These are phyloP conservation scores for Acacia concinna DNA, from an alignment of 331 rosid species.

Conservation along the genomic window DNA sequence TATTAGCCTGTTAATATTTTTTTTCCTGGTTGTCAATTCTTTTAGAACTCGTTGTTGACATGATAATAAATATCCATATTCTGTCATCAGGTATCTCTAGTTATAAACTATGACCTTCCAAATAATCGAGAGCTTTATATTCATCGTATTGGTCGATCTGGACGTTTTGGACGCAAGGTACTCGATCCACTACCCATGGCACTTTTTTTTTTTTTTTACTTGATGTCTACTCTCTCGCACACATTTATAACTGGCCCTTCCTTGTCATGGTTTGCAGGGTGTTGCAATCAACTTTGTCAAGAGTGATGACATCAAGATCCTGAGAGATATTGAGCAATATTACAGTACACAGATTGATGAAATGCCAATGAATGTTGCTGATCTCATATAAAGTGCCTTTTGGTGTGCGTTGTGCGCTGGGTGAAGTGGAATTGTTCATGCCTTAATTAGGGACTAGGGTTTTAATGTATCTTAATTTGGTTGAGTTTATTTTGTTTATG, in stretches of 20 bases:
- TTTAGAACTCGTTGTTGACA: not conserved
- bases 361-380: conserved; percentile 98
- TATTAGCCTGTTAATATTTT: not conserved
- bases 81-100: conserved; percentile 75
- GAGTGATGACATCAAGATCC: conserved; percentile 90
- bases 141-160: conserved; percentile 96
- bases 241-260: not conserved
- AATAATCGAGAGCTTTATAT: conserved; percentile 97
- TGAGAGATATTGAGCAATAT: conserved; percentile 92
- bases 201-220: not conserved
- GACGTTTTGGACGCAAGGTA: conserved; percentile 99
- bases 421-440: conserved; percentile 34
- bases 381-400: conserved; percentile 57
- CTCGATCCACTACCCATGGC: not conserved
- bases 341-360: conserved; percentile 98
- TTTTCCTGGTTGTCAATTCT: not conserved
- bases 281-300: conserved; percentile 97
- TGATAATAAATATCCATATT: conserved; percentile 14
- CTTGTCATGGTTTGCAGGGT: conserved; percentile 61
- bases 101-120: conserved; percentile 93
- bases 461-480: conserved; percentile 23
- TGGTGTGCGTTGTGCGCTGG: conserved; percentile 11
- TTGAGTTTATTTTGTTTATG: not conserved
- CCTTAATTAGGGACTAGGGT: conserved; percentile 29
- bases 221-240: not conserved